Evolutionary conservation across 352 stramenopile genomes (phyloP).

Genomic region (Phytopythium montanum): DNA sequence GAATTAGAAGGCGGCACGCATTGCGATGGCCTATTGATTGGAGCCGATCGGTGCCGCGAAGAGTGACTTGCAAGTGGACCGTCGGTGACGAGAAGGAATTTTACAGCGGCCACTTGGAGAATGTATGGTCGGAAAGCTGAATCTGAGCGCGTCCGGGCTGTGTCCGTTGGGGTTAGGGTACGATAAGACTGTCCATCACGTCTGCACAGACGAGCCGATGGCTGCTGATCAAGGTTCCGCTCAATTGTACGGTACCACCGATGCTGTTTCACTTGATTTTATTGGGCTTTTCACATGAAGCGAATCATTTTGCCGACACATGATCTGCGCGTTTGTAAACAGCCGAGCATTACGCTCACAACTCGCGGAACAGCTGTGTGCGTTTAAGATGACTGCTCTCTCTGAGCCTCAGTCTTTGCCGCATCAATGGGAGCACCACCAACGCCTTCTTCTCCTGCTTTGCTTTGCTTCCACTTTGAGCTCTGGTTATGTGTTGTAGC

Average conservation of each 20-base stretch:
- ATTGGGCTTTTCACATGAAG: neutral
- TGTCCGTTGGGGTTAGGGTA: neutral
- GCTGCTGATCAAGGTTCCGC: neutral
- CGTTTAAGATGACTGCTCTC: too few relatives aligned
- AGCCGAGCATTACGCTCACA: neutral
- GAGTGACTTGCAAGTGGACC: neutral
- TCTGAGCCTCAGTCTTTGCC: too few relatives aligned
- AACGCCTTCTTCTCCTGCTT: too few relatives aligned
- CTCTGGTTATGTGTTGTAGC: too few relatives aligned
- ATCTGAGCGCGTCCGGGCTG: constrained; percentile 2
- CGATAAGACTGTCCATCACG: neutral
- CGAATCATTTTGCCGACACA: neutral
- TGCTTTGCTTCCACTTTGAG: too few relatives aligned
- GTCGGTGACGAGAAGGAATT: neutral
- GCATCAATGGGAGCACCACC: too few relatives aligned
- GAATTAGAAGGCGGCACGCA: neutral
- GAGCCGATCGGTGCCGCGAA: neutral
- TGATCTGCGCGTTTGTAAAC: neutral
- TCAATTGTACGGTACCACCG: constrained; percentile 1
- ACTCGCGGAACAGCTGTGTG: too few relatives aligned
- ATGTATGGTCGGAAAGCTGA: neutral
- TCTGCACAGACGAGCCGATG: neutral
- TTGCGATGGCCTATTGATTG: neutral
- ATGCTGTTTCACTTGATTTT: neutral
- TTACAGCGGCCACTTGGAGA: neutral